Evolutionary conservation across 768 basidiomycete genomes (phyloP).

Genomic region (Suillus ampliporus): DNA sequence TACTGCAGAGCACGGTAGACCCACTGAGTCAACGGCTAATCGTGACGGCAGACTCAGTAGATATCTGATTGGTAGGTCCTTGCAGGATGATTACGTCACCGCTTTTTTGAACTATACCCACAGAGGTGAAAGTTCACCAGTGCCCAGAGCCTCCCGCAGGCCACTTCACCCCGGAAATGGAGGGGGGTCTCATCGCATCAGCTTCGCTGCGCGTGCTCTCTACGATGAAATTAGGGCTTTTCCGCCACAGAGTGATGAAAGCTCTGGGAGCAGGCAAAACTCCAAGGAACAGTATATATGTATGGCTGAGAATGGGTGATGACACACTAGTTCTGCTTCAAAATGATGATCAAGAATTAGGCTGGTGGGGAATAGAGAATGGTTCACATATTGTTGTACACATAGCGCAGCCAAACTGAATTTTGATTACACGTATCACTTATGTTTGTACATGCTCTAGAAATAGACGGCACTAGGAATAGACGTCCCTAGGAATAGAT

Average conservation of each 20-base stretch:
- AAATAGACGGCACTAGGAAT: conserved; percentile 22
- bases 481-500: conserved; percentile 5
- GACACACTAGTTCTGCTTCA: conserved; percentile 52
- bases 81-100: conserved; percentile 6
- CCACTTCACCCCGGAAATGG: conserved; percentile 25
- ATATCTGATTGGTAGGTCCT: conserved; percentile 61
- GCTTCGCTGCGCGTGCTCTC: conserved; percentile 61
- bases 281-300: conserved; percentile 39
- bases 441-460: not conserved
- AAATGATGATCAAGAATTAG: conserved; percentile 58
- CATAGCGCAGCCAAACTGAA: conserved; percentile 21
- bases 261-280: conserved; percentile 38
- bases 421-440: conserved; percentile 9
- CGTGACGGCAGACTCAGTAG: conserved; percentile 59
- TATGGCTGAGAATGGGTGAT: conserved; percentile 66
- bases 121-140: conserved; percentile 39
- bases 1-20: conserved; percentile 61
- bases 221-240: conserved; percentile 67
- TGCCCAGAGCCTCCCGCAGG: conserved; percentile 22
- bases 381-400: conserved; percentile 43
- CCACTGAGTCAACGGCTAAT: conserved; percentile 42
- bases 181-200: conserved; percentile 23
- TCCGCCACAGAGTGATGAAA: conserved; percentile 71
- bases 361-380: conserved; percentile 76
- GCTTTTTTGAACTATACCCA: conserved; percentile 16